Evolutionary conservation across 75 land plant genomes (phyloP).

Genomic region (Selaginella moellendorffii): DNA sequence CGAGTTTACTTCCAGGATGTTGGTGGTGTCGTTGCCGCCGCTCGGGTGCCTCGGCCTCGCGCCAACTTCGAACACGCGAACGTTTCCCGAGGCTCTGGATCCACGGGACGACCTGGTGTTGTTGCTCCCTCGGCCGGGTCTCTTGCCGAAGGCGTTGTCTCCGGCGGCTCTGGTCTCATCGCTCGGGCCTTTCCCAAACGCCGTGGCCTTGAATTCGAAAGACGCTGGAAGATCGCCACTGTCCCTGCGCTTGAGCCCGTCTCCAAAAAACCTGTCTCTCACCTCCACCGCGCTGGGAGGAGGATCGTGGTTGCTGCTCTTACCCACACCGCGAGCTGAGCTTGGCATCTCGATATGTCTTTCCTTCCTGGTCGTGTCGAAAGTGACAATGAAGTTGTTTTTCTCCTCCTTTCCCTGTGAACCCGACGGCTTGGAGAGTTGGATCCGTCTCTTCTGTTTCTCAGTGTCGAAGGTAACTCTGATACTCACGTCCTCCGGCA

Average conservation of each 20-base stretch:
- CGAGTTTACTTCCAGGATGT: no score
- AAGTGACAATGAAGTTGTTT: conserved; percentile 2
- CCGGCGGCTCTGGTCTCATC: no score
- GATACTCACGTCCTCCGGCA: background rate
- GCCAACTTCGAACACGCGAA: no score
- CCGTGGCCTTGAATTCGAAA: background rate
- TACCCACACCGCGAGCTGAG: background rate
- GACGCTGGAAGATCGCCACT: no score
- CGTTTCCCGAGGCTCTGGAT: no score
- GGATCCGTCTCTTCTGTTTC: background rate
- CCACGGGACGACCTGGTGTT: no score
- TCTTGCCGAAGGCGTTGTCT: no score
- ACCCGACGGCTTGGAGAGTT: background rate
- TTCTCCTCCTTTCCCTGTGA: background rate
- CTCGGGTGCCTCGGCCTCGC: no score
- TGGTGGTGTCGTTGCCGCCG: no score
- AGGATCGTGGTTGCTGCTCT: no score
- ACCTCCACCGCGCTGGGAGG: background rate
- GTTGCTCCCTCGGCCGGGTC: no score
- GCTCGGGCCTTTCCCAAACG: background rate
- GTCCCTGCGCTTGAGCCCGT: no score
- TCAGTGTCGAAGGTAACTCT: conserved; percentile 8
- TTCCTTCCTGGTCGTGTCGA: conserved; percentile 4
- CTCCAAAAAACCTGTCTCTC: background rate
- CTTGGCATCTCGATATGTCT: conserved; percentile 4